These are phyloP conservation scores for Suhomyces yuchorum DNA, from an alignment of 1,139 yeast genomes.

Conservation along the genomic window DNA sequence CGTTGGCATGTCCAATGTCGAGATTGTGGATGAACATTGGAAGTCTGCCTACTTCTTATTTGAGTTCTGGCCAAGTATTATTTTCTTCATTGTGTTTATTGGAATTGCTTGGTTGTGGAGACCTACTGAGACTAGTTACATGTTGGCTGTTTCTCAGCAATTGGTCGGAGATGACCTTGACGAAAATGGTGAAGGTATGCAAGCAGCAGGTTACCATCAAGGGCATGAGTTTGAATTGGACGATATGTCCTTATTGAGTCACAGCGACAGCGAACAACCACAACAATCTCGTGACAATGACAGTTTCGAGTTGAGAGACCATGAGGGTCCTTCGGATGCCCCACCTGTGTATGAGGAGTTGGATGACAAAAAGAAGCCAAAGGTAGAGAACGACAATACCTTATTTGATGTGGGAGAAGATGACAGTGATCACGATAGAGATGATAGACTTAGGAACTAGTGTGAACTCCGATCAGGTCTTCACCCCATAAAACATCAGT, in stretches of 20 bases:
- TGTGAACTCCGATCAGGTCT: neutral
- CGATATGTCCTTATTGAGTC: conserved; percentile 65
- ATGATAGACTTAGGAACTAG: conserved; percentile 29
- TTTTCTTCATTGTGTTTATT: conserved; percentile 81
- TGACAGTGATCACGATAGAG: conserved; percentile 31
- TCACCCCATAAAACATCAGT: neutral
- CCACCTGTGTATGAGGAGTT: conserved; percentile 33
- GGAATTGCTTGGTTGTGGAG: conserved; percentile 93
- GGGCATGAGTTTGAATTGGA: conserved; percentile 71
- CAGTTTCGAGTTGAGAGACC: conserved; percentile 39
- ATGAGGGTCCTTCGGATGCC: conserved; percentile 8
- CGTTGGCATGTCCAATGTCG: conserved; percentile 72
- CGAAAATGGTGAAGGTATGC: conserved; percentile 54
- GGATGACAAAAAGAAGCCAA: conserved; percentile 15
- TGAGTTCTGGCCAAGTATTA: conserved; percentile 94
- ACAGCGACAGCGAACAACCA: conserved; percentile 43
- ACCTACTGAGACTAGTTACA: conserved; percentile 92
- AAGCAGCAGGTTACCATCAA: conserved; percentile 30
- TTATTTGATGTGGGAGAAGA: conserved; percentile 42
- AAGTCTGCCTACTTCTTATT: conserved; percentile 83
- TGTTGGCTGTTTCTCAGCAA: conserved; percentile 94
- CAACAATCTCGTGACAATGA: conserved; percentile 27
- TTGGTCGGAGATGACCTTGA: conserved; percentile 71
- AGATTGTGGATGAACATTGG: conserved; percentile 88
- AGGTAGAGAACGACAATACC: conserved; percentile 27